Conservation (phyloP, 257 asterid genomes). For the Solanum ossicruentum region DNA sequence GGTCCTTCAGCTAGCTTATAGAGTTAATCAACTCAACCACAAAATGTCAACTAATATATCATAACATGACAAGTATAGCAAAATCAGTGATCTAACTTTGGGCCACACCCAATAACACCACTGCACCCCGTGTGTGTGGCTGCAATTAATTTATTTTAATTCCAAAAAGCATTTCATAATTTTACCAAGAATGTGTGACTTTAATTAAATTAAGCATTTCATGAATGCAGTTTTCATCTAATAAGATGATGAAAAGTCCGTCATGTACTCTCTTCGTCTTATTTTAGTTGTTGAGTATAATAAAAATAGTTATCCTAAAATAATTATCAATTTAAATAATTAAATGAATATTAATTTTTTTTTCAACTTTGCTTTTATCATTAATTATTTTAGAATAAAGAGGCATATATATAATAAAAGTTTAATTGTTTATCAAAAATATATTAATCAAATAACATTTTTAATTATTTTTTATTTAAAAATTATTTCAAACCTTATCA, state of each 20-base stretch:
- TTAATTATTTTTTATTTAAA: too few species aligned
- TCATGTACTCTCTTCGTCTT: too few species aligned
- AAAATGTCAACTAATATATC: not conserved
- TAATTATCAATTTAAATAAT: too few species aligned
- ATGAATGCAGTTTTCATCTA: not conserved
- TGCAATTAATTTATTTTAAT: not conserved
- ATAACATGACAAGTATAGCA: not conserved
- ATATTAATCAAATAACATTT: too few species aligned
- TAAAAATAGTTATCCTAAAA: too few species aligned
- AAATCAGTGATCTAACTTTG: not conserved
- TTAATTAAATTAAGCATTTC: not conserved
- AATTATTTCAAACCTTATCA: too few species aligned
- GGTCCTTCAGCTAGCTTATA: not conserved
- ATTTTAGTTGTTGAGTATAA: too few species aligned
- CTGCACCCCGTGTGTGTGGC: not conserved
- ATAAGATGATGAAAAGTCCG: not conserved
- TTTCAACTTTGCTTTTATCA: too few species aligned
- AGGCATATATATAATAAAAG: too few species aligned
- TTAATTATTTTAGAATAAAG: too few species aligned
- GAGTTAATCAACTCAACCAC: not conserved
- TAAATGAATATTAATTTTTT: too few species aligned
- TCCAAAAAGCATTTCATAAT: not conserved
- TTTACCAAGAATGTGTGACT: not conserved
- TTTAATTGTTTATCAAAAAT: too few species aligned
- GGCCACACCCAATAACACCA: not conserved